Conservation (phyloP, 352 stramenopile species). For the Aphanomyces stellatus region DNA sequence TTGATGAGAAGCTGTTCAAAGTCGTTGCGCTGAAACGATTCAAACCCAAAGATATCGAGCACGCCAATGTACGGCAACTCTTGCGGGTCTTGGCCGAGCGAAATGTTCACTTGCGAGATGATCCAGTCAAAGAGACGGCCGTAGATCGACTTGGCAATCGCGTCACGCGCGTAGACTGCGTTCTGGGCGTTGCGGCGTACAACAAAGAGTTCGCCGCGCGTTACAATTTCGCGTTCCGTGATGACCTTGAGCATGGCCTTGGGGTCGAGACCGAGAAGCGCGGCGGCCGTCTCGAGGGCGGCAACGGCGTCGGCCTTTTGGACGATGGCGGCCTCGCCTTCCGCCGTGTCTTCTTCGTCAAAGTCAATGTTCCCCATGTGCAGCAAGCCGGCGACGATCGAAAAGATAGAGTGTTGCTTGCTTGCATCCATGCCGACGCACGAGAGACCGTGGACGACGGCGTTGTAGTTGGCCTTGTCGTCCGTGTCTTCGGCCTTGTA, state of each 20-base stretch:
- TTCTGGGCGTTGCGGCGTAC: constrained; percentile 73
- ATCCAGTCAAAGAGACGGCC: constrained; percentile 90
- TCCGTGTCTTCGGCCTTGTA: constrained; percentile 88
- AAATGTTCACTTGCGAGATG: constrained; percentile 86
- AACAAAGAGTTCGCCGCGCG: constrained; percentile 73
- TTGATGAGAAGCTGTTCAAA: constrained; percentile 88
- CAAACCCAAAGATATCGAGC: constrained; percentile 88
- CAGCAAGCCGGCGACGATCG: constrained; percentile 88
- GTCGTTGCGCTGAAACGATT: constrained; percentile 86
- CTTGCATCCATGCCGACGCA: constrained; percentile 68
- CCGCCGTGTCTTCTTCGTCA: constrained; percentile 79
- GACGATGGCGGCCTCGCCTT: constrained; percentile 68
- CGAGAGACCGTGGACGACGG: constrained; percentile 54
- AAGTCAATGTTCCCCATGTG: constrained; percentile 96
- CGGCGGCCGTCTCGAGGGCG: constrained; percentile 40
- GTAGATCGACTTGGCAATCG: constrained; percentile 92
- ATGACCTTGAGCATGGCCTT: constrained; percentile 68
- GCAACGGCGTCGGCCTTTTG: constrained; percentile 57
- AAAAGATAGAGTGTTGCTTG: constrained; percentile 83
- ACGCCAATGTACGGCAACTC: constrained; percentile 85
- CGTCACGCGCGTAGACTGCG: constrained; percentile 83
- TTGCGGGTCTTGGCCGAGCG: constrained; percentile 66
- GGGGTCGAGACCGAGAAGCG: constrained; percentile 60
- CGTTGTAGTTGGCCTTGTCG: constrained; percentile 75
- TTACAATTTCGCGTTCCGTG: constrained; percentile 80